Evolutionary conservation across 106 monocot genomes (phyloP), one percentile per base, ranked within the genome.

Genomic region (Iris macrosiphon): DNA sequence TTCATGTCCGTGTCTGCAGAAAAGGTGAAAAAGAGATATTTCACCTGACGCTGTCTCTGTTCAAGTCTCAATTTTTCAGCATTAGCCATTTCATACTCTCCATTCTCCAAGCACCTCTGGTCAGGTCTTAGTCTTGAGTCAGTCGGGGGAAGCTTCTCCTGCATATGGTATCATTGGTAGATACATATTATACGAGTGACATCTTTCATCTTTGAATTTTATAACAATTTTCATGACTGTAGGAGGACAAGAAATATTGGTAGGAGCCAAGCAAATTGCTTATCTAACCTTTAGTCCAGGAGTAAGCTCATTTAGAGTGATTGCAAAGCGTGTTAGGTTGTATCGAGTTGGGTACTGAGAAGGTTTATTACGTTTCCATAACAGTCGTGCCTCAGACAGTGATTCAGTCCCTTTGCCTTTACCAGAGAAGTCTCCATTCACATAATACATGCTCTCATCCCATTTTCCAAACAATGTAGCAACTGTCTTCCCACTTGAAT

Each of bases 91-190:
- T 86, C 90, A 67, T 90, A 98, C 70, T 90, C 78, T 31, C 96
- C 96, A 47, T 90, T 98, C 54, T 98, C 96, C 49, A 98, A 72
- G 72, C 96, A 83, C 22, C 96, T 83, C 78, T 98, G 96, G 65
- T 98, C 96, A 60, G 96, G 96, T 52, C 96, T 75, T 54, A 91
- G 66, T 61, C 96, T 79, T 17, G 96, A 98, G 72, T 98, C 96
- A 7, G 96, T 98, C n/a, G 96, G 96, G 17, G 96, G 90, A 31
- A 98, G 60, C 73, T 73, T 90, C 44, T 98, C 96, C 96, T 98
- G 72, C n/a, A 14, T 60, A n/a, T n/a, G n/a, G n/a, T 31, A 57
- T 18, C 20, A 25, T 34, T 18, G 27, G 21, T n/a, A 28, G 57
- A n/a, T n/a, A n/a, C n/a, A n/a, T n/a, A n/a, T n/a, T 37, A 13